Base-by-base conservation (phyloP, 1,284 basidiomycete genomes). In the Trametes polyzona region DNA sequence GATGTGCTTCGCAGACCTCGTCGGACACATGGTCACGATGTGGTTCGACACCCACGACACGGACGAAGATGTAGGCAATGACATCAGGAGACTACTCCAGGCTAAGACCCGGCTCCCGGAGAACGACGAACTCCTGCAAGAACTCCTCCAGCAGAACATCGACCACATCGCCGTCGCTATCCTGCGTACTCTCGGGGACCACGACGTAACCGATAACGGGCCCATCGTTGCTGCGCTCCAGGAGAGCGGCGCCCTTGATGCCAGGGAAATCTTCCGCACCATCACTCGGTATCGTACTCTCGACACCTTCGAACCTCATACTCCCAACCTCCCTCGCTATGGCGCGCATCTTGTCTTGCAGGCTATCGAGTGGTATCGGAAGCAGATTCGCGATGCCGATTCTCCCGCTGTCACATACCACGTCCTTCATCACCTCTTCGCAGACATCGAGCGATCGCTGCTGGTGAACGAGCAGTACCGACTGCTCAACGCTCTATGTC, bases 401-500 rank as follows among this genome's bases (percentile, higher is more conserved):
- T 71, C 71, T 16, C 73, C 76, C 17, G 79, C 83, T 9, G 82
- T 85, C 47, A 84, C 87, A 2, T 95, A 93, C 70, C 89, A 93
- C 61, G 81, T 93, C 39, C 70, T 94, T 19, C 86, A 91, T 53
- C 83, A 86, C 51, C 75, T 96, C 9, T 86, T 96, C 62, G 78
- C 87, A 7, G 78, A 80, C 36, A 75, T 95, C 26, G 81, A 90
- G 57, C 72, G 76, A 2, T 84, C 86, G 0, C 87, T 86, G n/a
- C 79, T 98, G 39, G 81, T 96, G 61, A 93, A 93, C 68, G 93
- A 97, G 67, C 93, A 97, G 70, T 73, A 88, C 41, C 86, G 95
- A 6, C 75, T 90, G 27, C 70, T 96, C 29, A 88, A 92, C 53
- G 83, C 86, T 0, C 74, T 97, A 23, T 85, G 83, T 19, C 71